phyloP scores from a whole-genome alignment of 78 protist species.

The Polysphondylium violaceum region DNA sequence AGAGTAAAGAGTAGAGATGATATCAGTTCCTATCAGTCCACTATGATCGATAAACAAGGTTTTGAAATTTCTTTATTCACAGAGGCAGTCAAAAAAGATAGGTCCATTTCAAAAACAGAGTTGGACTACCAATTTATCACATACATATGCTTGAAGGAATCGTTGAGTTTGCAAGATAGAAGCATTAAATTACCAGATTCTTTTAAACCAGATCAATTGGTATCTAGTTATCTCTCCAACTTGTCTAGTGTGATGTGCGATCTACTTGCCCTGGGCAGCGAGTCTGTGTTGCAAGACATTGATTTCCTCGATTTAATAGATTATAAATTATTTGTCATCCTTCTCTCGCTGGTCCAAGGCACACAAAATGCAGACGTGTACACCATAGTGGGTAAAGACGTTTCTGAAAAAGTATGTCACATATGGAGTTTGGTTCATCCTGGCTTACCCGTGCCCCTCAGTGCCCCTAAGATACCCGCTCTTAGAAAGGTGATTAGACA shows the following conservation, averaged over 20 bases:
- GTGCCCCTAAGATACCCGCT: neutral
- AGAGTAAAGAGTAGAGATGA: no score
- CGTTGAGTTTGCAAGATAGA: conserved; percentile 1
- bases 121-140: neutral
- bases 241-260: neutral
- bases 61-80: neutral
- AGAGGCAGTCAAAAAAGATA: neutral
- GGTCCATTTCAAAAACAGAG: neutral
- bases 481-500: neutral
- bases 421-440: neutral
- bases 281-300: neutral
- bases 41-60: neutral
- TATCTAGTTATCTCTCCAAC: neutral
- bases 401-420: neutral
- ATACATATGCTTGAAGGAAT: conserved; percentile 4
- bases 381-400: neutral
- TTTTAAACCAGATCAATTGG: neutral
- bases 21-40: neutral
- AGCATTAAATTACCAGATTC: neutral
- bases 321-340: conserved; percentile 19
- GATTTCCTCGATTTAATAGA: conserved; percentile 14
- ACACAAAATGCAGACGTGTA: neutral
- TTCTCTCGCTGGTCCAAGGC: neutral
- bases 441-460: neutral
- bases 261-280: neutral